phyloP scores from a whole-genome alignment of 2,329 filamentous ascomycete genomes.

The Bertia moriformis region DNA sequence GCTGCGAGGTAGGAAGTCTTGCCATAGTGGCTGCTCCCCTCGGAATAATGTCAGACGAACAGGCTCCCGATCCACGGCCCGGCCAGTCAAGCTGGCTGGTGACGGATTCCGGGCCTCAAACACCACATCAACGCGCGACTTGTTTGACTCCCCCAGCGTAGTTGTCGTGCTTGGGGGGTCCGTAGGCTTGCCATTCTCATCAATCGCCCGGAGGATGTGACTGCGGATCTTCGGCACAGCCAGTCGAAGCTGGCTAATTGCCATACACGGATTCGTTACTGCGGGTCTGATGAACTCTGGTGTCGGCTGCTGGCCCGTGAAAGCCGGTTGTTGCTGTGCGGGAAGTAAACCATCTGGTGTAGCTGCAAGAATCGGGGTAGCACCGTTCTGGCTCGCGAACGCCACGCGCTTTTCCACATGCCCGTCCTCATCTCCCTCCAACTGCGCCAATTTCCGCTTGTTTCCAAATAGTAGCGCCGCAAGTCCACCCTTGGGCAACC shows the following conservation, averaged over 20 bases:
- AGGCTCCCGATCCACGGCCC: conserved; percentile 46
- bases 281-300: conserved; percentile 81
- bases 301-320: conserved; percentile 24
- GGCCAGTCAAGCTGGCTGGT: conserved; percentile 22
- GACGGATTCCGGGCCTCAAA: conserved; percentile 79
- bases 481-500: conserved; percentile 77
- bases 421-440: conserved; percentile 66
- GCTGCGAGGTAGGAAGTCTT: conserved; percentile 77
- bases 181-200: conserved; percentile 42
- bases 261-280: conserved; percentile 67
- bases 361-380: conserved; percentile 62
- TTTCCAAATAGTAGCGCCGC: conserved; percentile 78
- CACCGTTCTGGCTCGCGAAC: conserved; percentile 46
- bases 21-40: conserved; percentile 71
- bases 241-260: conserved; percentile 69
- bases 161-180: conserved; percentile 23
- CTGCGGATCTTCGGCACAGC: conserved; percentile 76
- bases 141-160: conserved; percentile 45
- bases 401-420: conserved; percentile 43
- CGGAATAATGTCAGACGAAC: conserved; percentile 71
- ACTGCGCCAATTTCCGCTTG: conserved; percentile 65
- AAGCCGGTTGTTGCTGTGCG: neutral
- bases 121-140: conserved; percentile 55
- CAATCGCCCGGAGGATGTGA: conserved; percentile 69
- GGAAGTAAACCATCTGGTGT: conserved; percentile 51